These are phyloP conservation scores for Sporothrix humicola DNA, from an alignment of 2,329 filamentous ascomycete species.

Conservation along the genomic window DNA sequence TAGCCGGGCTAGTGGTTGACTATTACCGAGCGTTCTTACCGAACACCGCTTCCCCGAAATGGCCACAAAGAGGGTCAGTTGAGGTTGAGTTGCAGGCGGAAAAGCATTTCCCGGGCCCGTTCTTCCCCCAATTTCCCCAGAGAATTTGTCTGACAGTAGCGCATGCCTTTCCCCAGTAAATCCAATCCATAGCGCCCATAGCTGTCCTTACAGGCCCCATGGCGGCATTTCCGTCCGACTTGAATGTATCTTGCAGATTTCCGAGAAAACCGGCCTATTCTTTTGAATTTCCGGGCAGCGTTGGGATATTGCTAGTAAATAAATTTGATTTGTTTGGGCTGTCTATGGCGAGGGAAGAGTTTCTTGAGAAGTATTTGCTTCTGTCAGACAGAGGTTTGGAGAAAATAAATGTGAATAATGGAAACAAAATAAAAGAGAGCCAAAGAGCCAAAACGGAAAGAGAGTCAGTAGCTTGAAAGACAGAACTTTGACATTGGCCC, in stretches of 20 bases:
- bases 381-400: too few species aligned
- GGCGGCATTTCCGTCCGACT: constrained; percentile 3
- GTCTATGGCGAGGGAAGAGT: neutral
- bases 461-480: too few species aligned
- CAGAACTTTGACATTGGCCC: too few species aligned
- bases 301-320: neutral
- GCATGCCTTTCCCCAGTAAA: neutral
- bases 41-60: constrained; percentile 23
- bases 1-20: constrained; percentile 17
- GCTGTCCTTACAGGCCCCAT: neutral
- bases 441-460: too few species aligned
- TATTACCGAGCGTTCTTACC: constrained; percentile 16
- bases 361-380: neutral
- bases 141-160: neutral
- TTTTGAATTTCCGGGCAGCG: constrained; percentile 8
- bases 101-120: constrained; percentile 1
- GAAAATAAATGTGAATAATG: neutral
- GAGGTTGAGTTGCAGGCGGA: neutral
- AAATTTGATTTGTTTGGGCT: neutral
- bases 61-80: neutral
- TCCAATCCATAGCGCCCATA: neutral
- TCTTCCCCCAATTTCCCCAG: constrained; percentile 23
- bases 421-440: neutral
- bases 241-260: neutral
- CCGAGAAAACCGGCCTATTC: neutral